phyloP scores from a whole-genome alignment of 768 basidiomycete genomes.

The Boletus rufocinnamomeus region DNA sequence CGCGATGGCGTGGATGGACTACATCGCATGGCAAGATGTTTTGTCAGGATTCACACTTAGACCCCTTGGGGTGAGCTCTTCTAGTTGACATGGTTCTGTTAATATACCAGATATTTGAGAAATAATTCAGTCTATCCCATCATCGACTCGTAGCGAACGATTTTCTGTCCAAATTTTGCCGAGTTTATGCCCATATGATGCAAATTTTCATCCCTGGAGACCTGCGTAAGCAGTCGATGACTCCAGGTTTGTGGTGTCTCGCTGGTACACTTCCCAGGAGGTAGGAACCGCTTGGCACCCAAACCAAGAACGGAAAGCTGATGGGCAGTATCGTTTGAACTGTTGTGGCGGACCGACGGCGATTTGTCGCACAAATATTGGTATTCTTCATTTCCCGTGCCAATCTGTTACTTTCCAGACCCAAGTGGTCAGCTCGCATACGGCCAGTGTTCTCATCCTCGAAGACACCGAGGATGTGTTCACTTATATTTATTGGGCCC shows the following conservation, averaged over 20 bases:
- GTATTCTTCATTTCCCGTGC: background rate
- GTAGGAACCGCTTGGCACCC: constrained; percentile 45
- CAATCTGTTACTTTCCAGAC: background rate
- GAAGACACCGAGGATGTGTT: background rate
- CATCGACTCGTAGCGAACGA: background rate
- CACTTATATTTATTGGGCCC: background rate
- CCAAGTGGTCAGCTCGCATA: background rate
- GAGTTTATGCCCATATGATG: constrained; percentile 40
- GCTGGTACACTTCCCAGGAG: constrained; percentile 44
- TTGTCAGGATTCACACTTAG: background rate
- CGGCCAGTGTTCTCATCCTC: background rate
- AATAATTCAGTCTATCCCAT: constrained; percentile 6
- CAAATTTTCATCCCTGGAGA: constrained; percentile 40
- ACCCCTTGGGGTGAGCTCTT: constrained; percentile 20
- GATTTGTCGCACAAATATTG: background rate
- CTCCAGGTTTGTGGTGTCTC: constrained; percentile 36
- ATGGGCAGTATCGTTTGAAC: constrained; percentile 29
- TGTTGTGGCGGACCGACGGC: background rate
- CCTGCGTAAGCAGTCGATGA: constrained; percentile 40
- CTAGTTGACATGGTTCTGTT: constrained; percentile 12
- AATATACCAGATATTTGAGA: constrained; percentile 11
- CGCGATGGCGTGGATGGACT: background rate
- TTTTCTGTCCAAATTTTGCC: background rate
- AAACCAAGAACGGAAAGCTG: constrained; percentile 66
- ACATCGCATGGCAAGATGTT: background rate